Percentiles rank a stretch among this genome's conserved stretches.
Evolutionary conservation across 2,329 filamentous ascomycete genomes (phyloP).

Genomic region (Endoconidiophora laricicola): DNA sequence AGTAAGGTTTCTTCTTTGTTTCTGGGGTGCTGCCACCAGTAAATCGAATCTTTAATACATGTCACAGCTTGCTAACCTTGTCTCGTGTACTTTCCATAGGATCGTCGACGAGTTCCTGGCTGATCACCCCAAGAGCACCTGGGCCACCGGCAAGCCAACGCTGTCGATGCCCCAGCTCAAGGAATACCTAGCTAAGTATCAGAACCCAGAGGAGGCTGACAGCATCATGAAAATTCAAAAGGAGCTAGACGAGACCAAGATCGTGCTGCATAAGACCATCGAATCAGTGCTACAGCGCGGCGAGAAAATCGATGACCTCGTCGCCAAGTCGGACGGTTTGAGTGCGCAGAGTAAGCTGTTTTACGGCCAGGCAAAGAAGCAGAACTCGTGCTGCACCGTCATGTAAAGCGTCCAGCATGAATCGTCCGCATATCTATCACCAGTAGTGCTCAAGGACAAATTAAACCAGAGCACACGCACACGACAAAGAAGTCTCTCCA

Average conservation of each 20-base stretch:
- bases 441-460: too few species aligned
- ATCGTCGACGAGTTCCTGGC: constrained; percentile 73
- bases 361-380: constrained; percentile 72
- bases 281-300: constrained; percentile 73
- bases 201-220: constrained; percentile 77
- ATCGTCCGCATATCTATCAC: too few species aligned
- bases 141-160: constrained; percentile 36
- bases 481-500: too few species aligned
- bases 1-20: constrained; percentile 22
- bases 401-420: constrained; percentile 35
- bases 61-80: constrained; percentile 1
- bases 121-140: constrained; percentile 55
- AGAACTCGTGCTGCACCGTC: constrained; percentile 58
- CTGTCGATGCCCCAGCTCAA: constrained; percentile 57
- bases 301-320: constrained; percentile 90
- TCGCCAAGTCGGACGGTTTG: constrained; percentile 81
- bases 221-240: constrained; percentile 92
- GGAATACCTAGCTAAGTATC: constrained; percentile 58
- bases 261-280: constrained; percentile 92
- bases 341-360: constrained; percentile 96
- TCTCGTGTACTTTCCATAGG: constrained; percentile 12
- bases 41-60: too few species aligned
- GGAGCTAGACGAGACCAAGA: constrained; percentile 94
- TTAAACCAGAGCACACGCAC: too few species aligned
- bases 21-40: background rate